Conservation (phyloP, 2,329 filamentous ascomycete genomes). For the Sclerotinia trifoliorum region DNA sequence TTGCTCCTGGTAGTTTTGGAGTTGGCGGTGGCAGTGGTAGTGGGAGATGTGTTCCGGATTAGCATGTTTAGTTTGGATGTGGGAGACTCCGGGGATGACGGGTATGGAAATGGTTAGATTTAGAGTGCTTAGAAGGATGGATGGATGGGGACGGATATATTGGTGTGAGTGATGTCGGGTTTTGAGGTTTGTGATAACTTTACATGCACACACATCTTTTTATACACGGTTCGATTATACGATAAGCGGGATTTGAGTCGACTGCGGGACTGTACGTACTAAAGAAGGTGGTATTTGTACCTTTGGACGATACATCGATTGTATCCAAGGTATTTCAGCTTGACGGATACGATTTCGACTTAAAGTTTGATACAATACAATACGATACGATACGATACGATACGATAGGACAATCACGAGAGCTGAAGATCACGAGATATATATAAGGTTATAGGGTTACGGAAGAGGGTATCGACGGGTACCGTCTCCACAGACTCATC, state of each 20-base stretch:
- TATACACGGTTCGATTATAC: background rate
- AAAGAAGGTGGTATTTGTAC: background rate
- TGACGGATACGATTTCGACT: background rate
- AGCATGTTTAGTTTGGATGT: background rate
- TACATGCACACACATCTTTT: background rate
- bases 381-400: background rate
- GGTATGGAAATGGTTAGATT: conserved; percentile 1
- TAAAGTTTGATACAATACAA: background rate
- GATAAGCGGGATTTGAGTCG: conserved; percentile 1
- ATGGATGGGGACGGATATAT: no score
- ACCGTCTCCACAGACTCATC: background rate
- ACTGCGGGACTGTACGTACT: background rate
- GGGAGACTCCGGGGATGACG: conserved; percentile 8
- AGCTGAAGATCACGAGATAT: conserved; percentile 3
- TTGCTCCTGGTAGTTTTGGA: background rate
- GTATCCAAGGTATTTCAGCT: background rate
- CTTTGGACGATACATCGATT: background rate
- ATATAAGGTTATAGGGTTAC: background rate
- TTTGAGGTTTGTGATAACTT: background rate
- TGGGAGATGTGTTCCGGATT: background rate
- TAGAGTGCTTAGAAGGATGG: background rate
- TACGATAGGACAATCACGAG: background rate
- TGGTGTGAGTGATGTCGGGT: background rate
- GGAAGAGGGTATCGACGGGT: background rate
- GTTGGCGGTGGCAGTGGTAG: background rate